phyloP scores from a whole-genome alignment of 2,329 filamentous ascomycete species.

The Albophoma yamanashiensis region DNA sequence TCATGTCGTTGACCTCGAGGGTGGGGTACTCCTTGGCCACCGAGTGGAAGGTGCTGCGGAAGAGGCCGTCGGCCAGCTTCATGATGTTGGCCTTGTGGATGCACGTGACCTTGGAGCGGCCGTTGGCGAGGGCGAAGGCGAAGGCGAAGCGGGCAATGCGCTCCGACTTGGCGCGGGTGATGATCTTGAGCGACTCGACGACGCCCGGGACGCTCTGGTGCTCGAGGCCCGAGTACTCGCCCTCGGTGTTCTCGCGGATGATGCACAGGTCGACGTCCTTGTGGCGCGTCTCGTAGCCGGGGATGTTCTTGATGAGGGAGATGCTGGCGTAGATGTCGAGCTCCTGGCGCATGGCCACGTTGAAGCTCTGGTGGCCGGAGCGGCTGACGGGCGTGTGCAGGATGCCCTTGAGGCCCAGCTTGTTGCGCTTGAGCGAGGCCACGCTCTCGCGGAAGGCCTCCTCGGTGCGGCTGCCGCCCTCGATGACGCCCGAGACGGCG shows the following conservation, averaged over 20 bases:
- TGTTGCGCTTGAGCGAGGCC: slow-evolving; percentile 93
- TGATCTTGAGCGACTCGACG: slow-evolving; percentile 99
- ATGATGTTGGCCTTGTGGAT: slow-evolving; percentile 99
- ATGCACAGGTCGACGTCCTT: slow-evolving; percentile 97
- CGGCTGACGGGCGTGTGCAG: slow-evolving; percentile 94
- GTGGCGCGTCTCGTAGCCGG: slow-evolving; percentile 95
- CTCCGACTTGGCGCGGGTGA: slow-evolving; percentile 97
- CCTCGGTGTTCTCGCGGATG: slow-evolving; percentile 99
- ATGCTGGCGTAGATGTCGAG: slow-evolving; percentile 99
- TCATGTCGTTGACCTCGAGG: slow-evolving; percentile 97
- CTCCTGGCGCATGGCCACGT: slow-evolving; percentile 97
- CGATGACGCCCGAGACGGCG: slow-evolving; percentile 84
- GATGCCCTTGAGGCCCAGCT: slow-evolving; percentile 97
- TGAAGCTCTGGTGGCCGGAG: slow-evolving; percentile 98
- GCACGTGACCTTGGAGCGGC: slow-evolving; percentile 98
- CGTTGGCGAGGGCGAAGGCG: slow-evolving; percentile 94
- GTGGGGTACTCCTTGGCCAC: slow-evolving; percentile 92
- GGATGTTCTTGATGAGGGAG: slow-evolving; percentile 98
- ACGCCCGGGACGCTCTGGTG: slow-evolving; percentile 95
- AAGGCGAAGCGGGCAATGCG: slow-evolving; percentile 99
- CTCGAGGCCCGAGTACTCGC: slow-evolving; percentile 97
- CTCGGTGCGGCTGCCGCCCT: slow-evolving; percentile 72
- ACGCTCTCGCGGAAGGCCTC: slow-evolving; percentile 94
- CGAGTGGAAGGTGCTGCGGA: slow-evolving; percentile 93
- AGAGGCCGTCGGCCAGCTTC: slow-evolving; percentile 98